Percentiles rank a stretch among this genome's conserved stretches.
These are phyloP conservation scores for Eucalyptus pauciflora DNA, from an alignment of 345 rosid genomes.

Conservation along the genomic window DNA sequence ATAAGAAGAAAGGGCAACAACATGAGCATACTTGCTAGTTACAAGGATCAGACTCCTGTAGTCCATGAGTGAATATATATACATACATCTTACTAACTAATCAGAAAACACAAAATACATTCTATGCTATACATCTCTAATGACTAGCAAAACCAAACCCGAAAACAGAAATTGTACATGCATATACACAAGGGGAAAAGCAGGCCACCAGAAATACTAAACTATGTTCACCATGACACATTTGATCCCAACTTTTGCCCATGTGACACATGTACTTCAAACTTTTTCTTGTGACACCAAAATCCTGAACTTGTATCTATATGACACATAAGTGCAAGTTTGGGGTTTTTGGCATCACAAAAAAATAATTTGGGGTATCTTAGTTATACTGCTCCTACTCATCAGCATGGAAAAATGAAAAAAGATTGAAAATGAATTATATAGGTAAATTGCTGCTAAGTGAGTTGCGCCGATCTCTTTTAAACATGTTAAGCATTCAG, in stretches of 20 bases:
- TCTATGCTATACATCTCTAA: background rate
- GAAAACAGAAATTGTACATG: background rate
- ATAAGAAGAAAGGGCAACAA: background rate
- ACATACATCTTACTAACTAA: background rate
- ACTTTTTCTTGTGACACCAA: accelerated
- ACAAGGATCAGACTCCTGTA: background rate
- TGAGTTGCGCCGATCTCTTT: background rate
- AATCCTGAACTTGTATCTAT: accelerated
- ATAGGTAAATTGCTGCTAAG: background rate
- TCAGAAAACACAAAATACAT: background rate
- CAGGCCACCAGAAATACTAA: accelerated
- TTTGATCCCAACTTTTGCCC: too few species aligned
- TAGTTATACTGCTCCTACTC: background rate
- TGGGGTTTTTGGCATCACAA: too few species aligned
- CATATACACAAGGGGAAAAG: background rate
- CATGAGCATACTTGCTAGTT: background rate
- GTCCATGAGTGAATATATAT: background rate
- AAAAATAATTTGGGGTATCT: background rate
- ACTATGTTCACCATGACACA: too few species aligned
- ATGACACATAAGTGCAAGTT: too few species aligned
- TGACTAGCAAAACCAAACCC: background rate
- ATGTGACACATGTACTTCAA: too few species aligned
- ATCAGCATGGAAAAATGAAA: background rate
- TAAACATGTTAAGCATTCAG: background rate
- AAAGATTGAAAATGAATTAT: background rate